phyloP scores from a whole-genome alignment of 257 asterid genomes.

The Ocimum tenuiflorum region DNA sequence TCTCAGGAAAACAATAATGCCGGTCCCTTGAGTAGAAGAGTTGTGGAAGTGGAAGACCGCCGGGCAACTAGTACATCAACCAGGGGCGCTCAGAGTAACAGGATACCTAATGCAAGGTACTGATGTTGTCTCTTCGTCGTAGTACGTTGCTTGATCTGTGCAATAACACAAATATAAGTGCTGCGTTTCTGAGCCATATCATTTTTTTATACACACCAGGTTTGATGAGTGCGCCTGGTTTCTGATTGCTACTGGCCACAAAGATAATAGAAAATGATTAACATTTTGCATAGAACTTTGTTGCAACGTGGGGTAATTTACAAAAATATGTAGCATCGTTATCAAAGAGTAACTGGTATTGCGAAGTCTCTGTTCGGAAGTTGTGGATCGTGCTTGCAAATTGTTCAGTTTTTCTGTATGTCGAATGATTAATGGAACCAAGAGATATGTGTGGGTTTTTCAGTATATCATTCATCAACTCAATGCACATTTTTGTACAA shows the following conservation, averaged over 20 bases:
- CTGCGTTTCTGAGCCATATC: neutral
- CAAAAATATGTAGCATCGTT: neutral
- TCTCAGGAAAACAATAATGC: constrained; percentile 34
- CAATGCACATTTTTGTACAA: too few species aligned
- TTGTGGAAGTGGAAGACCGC: constrained; percentile 49
- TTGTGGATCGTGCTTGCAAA: constrained; percentile 13
- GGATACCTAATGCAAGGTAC: constrained; percentile 56
- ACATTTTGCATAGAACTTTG: neutral
- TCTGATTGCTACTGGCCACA: neutral
- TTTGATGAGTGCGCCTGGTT: neutral
- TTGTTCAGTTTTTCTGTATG: neutral
- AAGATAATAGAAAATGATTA: neutral
- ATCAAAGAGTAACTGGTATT: neutral
- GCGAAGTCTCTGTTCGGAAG: neutral
- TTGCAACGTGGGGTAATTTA: neutral
- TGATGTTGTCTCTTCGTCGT: neutral
- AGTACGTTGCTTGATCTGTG: neutral
- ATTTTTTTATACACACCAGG: neutral
- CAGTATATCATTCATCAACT: too few species aligned
- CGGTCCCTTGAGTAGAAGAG: constrained; percentile 42
- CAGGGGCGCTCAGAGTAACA: constrained; percentile 38
- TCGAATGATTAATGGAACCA: too few species aligned
- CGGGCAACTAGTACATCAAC: constrained; percentile 34
- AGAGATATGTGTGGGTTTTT: too few species aligned
- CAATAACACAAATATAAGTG: neutral